A percentile compares a stretch with the other conserved stretches of the same genome.
phyloP scores from a whole-genome alignment of 768 basidiomycete genomes.

The Obba rivulosa region DNA sequence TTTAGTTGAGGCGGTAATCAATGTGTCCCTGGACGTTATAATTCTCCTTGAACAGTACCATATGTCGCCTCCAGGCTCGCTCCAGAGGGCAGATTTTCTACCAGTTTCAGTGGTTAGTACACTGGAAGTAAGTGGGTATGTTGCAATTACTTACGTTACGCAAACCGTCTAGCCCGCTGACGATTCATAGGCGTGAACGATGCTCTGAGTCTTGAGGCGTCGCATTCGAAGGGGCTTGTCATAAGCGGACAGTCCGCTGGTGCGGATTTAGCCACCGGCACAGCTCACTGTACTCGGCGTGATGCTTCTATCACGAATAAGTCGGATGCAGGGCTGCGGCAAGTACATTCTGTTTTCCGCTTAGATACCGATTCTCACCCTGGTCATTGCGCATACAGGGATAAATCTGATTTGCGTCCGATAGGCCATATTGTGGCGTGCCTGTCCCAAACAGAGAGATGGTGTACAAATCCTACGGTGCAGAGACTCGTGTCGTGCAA shows the following conservation, averaged over 20 bases:
- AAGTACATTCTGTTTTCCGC: too few relatives aligned
- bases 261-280: constrained; percentile 13
- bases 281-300: constrained; percentile 16
- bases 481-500: too few relatives aligned
- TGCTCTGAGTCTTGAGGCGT: constrained; percentile 3
- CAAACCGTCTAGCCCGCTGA: background rate
- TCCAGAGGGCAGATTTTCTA: constrained; percentile 22
- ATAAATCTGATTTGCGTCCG: constrained; percentile 16
- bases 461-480: too few relatives aligned
- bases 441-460: constrained; percentile 10
- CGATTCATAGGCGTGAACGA: constrained; percentile 3
- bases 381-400: too few relatives aligned
- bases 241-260: constrained; percentile 19
- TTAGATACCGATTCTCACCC: too few relatives aligned
- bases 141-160: background rate
- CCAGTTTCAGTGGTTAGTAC: constrained; percentile 14
- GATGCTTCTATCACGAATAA: constrained; percentile 14
- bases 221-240: constrained; percentile 14
- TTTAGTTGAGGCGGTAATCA: constrained; percentile 13
- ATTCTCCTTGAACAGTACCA: background rate
- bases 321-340: constrained; percentile 18
- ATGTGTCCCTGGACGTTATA: constrained; percentile 2
- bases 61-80: constrained; percentile 12
- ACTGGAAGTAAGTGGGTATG: constrained; percentile 23
- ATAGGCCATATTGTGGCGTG: constrained; percentile 16